A percentile compares a stretch with the other conserved stretches of the same genome.
phyloP scores from a whole-genome alignment of 345 rosid species.

The Cochlearia excelsa region DNA sequence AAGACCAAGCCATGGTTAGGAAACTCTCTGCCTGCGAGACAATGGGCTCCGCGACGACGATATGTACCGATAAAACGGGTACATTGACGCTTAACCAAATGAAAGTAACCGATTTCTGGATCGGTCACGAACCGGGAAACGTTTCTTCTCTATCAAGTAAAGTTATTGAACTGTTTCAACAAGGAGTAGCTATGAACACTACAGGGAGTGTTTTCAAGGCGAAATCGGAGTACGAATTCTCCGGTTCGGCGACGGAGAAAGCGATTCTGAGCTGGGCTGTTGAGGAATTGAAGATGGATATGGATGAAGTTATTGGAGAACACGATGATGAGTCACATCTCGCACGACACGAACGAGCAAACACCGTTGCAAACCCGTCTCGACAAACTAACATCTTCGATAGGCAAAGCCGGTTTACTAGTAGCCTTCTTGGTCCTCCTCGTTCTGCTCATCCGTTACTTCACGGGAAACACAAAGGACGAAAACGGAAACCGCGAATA shows the following conservation, averaged over 20 bases:
- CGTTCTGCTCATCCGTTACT: slow-evolving; percentile 58
- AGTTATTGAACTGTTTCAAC: slow-evolving; percentile 45
- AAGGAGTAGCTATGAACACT: slow-evolving; percentile 67
- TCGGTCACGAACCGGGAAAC: slow-evolving; percentile 42
- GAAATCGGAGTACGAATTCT: slow-evolving; percentile 40
- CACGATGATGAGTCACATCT: slow-evolving; percentile 64
- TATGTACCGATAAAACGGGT: slow-evolving; percentile 80
- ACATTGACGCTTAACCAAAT: slow-evolving; percentile 70
- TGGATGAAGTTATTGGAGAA: slow-evolving; percentile 38
- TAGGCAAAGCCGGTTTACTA: slow-evolving; percentile 59
- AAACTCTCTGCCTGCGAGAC: slow-evolving; percentile 80
- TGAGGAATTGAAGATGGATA: slow-evolving; percentile 38
- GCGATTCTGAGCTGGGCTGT: slow-evolving; percentile 77
- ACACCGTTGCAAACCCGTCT: slow-evolving; percentile 71
- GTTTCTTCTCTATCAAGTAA: slow-evolving; percentile 25
- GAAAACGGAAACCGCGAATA: slow-evolving; percentile 48
- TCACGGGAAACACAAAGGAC: slow-evolving; percentile 61
- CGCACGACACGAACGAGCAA: slow-evolving; percentile 41
- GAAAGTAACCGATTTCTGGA: slow-evolving; percentile 63
- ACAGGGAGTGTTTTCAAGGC: slow-evolving; percentile 49
- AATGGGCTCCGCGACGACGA: slow-evolving; percentile 78
- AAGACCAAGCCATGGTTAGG: slow-evolving; percentile 78
- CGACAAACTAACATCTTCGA: slow-evolving; percentile 58
- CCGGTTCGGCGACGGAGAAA: slow-evolving; percentile 72
- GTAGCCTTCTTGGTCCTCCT: slow-evolving; percentile 66